Base-by-base conservation (phyloP, 1,139 yeast species). In the Blastobotrys persicus region DNA sequence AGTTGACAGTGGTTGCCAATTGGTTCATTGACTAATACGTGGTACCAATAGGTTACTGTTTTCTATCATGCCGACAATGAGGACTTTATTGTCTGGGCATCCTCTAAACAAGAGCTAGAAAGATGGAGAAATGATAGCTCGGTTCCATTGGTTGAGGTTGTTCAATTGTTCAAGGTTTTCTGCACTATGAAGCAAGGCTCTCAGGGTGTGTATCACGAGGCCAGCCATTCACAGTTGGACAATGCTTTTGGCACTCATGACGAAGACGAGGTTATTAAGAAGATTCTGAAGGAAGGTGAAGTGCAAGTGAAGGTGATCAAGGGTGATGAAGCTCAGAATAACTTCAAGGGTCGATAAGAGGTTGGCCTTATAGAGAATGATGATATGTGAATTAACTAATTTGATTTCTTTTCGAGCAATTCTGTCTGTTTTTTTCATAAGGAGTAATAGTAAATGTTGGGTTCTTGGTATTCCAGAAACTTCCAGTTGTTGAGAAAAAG, bases 121-220 rank as follows among this genome's bases (percentile, higher is more conserved):
- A 71, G 77, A 44, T 87, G 73, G 68, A 66, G 68, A 52, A 72
- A 74, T 43, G 80, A 81, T 41, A 75, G 77, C 54, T 64, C 78
- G 33, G 67, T 80, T 42, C 85, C 94, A 35, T 70, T 87, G 55
- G 74, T 83, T 12, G 83, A 82, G 38, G 77, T 84, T 20, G 82
- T 86, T 1, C 82, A 83, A 0, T 73, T 78, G 14, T 85, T 79
- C 71, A 79, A 83, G 61, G 28, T 37, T 9, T 87, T 76, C 64
- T 73, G 78, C 31, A 76, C 79, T 52, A 76, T 78, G 56, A 74
- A 73, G 43, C 85, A 86, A 44, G 95, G 95, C 31, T 71, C 79
- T 2, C 87, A 81, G 59, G 95, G 95, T 49, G 75, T 77, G 6
- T 67, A 85, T 32, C 88, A 83, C 52, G 83, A 80, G 61, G 95